Evolutionary conservation across 2,329 filamentous ascomycete species (phyloP).

Genomic region (Cladobotryum mycophilum): DNA sequence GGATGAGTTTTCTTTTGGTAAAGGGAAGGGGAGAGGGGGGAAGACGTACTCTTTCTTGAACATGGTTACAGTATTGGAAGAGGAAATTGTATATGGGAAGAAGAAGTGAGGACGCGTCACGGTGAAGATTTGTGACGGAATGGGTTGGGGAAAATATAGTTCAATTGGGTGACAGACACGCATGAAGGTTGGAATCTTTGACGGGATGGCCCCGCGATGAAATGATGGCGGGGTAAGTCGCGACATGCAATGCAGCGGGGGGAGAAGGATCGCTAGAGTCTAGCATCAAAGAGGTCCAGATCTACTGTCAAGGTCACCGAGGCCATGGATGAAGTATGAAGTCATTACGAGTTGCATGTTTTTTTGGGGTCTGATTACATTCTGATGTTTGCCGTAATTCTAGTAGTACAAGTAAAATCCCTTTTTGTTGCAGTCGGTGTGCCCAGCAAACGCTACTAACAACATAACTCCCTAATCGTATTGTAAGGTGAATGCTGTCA

Average conservation of each 20-base stretch:
- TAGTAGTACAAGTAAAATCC: no score
- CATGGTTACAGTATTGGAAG: slow-evolving; percentile 48
- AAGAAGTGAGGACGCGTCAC: slow-evolving; percentile 8
- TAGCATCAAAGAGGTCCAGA: background rate
- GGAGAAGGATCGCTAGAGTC: background rate
- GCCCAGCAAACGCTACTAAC: no score
- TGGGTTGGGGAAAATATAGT: no score
- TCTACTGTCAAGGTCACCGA: no score
- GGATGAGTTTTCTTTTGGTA: background rate
- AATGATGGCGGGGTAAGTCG: slow-evolving; percentile 21
- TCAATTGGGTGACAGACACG: background rate
- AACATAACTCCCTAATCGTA: no score
- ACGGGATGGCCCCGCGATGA: slow-evolving; percentile 9
- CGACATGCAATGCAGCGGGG: slow-evolving; percentile 14
- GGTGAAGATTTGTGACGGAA: background rate
- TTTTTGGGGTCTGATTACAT: no score
- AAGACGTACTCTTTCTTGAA: slow-evolving; percentile 82
- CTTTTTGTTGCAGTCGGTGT: no score
- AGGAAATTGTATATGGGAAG: background rate
- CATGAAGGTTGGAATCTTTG: background rate
- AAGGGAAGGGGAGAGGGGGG: background rate
- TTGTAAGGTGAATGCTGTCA: no score
- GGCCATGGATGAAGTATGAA: no score
- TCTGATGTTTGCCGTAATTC: no score
- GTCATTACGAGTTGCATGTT: no score